Evolutionary conservation across 1,284 basidiomycete species (phyloP), one percentile per base, ranked within the genome.

Genomic region (Ustilago trichophora): DNA sequence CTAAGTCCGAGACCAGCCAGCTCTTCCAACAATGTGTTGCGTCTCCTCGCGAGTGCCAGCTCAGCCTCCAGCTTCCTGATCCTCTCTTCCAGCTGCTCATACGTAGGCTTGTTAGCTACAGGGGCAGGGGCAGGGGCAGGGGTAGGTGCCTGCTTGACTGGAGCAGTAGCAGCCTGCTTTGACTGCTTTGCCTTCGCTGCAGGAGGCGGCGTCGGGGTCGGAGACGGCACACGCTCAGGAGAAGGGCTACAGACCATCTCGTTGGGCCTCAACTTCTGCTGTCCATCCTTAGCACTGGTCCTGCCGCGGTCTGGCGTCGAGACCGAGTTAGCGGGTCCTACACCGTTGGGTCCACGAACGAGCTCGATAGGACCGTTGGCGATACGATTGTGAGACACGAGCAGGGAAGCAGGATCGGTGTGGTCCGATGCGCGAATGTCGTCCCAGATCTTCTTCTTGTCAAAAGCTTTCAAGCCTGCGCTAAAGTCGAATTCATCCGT

Each of bases 391-490:
- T 68, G 65, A 12, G 58, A 62, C 1, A 68, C 65, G 12, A 68
- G 54, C 12, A 68, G 25, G 5, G 41, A 49, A n/a, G 65, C 53
- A 18, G 58, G 58, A 29, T 68, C 65, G 4, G 65, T 68, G 33
- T 63, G 40, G 40, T 68, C 65, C 16, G 65, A 57, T 24, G 65
- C 52, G 10, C 65, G 65, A 38, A 68, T 68, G 40, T 68, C 65
- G 27, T 68, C 65, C 65, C 65, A 68, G 35, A 68, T 63, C 50
- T 56, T 57, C 46, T 68, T 57, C 58, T 68, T 68, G 47, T 68
- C 65, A 36, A 68, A 68, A 11, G 65, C 65, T 18, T 51, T 53
- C 24, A 68, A 50, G 16, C 65, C 65, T 15, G 65, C 65, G 22
- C 42, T 58, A 18, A 68, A 68, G 40, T 68, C 65, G 26, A 68